Conservation (phyloP, 1,284 basidiomycete species). For the Afroboletus lepidellus region DNA sequence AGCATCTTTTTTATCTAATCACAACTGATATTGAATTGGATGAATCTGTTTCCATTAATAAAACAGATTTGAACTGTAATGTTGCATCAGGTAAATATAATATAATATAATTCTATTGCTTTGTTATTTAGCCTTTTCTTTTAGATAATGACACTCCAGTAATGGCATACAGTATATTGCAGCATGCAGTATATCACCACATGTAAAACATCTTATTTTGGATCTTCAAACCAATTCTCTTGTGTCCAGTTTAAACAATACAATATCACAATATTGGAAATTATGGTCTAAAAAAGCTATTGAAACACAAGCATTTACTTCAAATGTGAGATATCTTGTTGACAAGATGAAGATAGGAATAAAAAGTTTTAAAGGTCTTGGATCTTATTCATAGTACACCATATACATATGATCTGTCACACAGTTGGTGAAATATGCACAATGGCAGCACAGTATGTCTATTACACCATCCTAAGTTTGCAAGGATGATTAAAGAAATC, state of each 20-base stretch:
- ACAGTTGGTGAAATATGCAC: neutral
- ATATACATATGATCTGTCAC: neutral
- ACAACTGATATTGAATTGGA: too few species aligned
- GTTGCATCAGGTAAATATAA: neutral
- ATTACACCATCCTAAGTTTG: neutral
- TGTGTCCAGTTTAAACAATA: neutral
- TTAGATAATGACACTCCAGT: neutral
- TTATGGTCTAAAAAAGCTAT: neutral
- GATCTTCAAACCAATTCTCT: neutral
- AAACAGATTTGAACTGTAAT: neutral
- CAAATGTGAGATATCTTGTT: neutral
- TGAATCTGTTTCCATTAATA: neutral
- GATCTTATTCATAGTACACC: neutral
- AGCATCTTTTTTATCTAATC: neutral
- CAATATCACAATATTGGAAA: neutral
- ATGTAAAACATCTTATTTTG: neutral
- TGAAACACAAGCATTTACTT: neutral
- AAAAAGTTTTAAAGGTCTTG: neutral
- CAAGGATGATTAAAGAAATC: neutral
- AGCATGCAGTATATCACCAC: too few species aligned
- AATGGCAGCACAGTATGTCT: neutral
- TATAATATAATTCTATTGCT: neutral
- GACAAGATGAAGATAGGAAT: too few species aligned
- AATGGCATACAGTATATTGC: too few species aligned
- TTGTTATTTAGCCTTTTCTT: slow-evolving; percentile 1